Percentiles rank a stretch among this genome's conserved stretches.
These are phyloP conservation scores for Termitomyces sp. DNA, from an alignment of 768 basidiomycete species.

Conservation along the genomic window DNA sequence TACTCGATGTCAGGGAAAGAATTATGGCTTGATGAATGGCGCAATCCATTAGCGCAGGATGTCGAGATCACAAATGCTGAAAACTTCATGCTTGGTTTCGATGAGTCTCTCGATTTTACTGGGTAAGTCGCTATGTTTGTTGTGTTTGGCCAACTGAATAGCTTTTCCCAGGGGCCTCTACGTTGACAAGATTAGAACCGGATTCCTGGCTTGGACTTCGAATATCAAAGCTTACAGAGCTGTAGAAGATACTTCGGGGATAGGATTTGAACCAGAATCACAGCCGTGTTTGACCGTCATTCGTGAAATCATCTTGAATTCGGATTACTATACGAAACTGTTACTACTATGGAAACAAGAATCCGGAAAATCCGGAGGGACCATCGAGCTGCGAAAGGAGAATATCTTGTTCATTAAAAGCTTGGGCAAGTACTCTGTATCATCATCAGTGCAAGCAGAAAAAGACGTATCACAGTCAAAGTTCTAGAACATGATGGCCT, in stretches of 20 bases:
- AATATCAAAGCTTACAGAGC: constrained; percentile 56
- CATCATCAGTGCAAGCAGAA: neutral
- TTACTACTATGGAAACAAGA: constrained; percentile 77
- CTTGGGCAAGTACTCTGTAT: constrained; percentile 22
- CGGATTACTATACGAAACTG: constrained; percentile 57
- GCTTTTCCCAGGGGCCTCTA: constrained; percentile 34
- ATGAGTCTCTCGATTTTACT: constrained; percentile 29
- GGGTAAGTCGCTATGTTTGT: constrained; percentile 23
- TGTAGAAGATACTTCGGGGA: constrained; percentile 29
- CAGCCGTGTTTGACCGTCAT: constrained; percentile 48
- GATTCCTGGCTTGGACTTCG: constrained; percentile 72
- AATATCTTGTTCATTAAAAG: constrained; percentile 38
- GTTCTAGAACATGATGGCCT: constrained; percentile 52
- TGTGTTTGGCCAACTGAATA: constrained; percentile 4
- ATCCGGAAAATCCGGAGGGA: constrained; percentile 48
- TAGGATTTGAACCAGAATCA: constrained; percentile 53
- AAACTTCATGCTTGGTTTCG: constrained; percentile 44
- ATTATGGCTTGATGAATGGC: constrained; percentile 72
- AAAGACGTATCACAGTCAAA: constrained; percentile 44
- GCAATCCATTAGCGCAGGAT: constrained; percentile 48
- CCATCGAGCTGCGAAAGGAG: constrained; percentile 52
- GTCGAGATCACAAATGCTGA: constrained; percentile 42
- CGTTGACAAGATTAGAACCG: constrained; percentile 71
- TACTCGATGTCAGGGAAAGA: constrained; percentile 59
- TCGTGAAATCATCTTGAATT: constrained; percentile 34